phyloP scores from a whole-genome alignment of 1,139 yeast genomes.

The Debaryomyces nepalensis region DNA sequence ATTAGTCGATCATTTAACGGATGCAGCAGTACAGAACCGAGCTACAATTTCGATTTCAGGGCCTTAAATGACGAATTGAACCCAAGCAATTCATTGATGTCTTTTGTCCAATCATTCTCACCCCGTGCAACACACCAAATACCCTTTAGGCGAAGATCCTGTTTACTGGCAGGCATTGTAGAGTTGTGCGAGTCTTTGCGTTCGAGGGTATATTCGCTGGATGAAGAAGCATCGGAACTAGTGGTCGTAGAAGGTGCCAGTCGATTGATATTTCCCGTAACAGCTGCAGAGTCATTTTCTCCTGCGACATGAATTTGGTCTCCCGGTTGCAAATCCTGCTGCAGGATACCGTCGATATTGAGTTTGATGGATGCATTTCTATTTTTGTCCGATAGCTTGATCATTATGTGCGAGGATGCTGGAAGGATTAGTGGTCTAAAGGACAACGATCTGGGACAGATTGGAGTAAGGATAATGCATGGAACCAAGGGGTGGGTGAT shows the following conservation, averaged over 20 bases:
- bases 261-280: conserved; percentile 35
- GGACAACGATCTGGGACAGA: conserved; percentile 85
- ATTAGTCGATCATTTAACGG: no score
- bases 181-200: conserved; percentile 1
- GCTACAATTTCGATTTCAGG: conserved; percentile 17
- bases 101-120: conserved; percentile 89
- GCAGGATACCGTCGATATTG: conserved; percentile 81
- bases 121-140: conserved; percentile 88
- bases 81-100: conserved; percentile 84
- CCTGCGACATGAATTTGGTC: conserved; percentile 76
- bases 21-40: background rate
- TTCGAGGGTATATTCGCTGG: no score
- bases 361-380: conserved; percentile 54
- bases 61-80: conserved; percentile 78
- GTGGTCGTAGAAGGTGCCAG: conserved; percentile 14
- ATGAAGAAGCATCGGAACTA: background rate
- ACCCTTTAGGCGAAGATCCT: conserved; percentile 45
- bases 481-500: conserved; percentile 90
- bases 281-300: conserved; percentile 61
- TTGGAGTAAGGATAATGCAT: conserved; percentile 82
- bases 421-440: conserved; percentile 88
- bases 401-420: conserved; percentile 66
- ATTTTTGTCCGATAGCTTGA: conserved; percentile 61
- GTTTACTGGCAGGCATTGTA: conserved; percentile 4
- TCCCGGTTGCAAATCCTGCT: conserved; percentile 68